Evolutionary conservation across 306 rosid genomes (phyloP).

Genomic region (Glycine tomentella): DNA sequence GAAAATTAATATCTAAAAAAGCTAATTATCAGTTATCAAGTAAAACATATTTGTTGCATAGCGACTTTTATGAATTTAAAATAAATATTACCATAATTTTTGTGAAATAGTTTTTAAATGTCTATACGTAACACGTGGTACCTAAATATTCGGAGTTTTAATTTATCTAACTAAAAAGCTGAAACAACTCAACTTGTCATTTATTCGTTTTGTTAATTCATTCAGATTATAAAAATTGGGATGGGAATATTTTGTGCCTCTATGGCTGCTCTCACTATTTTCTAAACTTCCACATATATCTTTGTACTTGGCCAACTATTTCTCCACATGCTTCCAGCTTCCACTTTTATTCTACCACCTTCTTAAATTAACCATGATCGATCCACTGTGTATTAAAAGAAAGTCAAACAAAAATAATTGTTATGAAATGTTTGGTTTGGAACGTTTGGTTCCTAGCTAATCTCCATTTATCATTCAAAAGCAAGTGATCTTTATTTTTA

Average conservation of each 20-base stretch:
- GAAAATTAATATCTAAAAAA: background rate
- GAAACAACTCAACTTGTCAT: background rate
- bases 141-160: background rate
- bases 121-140: background rate
- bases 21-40: background rate
- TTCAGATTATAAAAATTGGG: background rate
- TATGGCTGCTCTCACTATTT: background rate
- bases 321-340: slow-evolving; percentile 11
- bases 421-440: slow-evolving; percentile 10
- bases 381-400: background rate
- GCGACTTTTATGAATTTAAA: background rate
- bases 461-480: slow-evolving; percentile 32
- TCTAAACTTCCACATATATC: background rate
- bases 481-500: slow-evolving; percentile 35
- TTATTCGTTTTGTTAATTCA: background rate
- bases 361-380: background rate
- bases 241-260: slow-evolving; percentile 8
- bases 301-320: background rate
- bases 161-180: background rate
- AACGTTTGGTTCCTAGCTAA: background rate
- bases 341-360: background rate
- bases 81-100: background rate
- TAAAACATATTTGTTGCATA: background rate
- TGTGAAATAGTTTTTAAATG: background rate
- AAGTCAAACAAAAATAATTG: slow-evolving; percentile 35